A percentile compares a stretch with the other conserved stretches of the same genome.
Conservation (phyloP, 2,329 filamentous ascomycete genomes). For the Helicocarpus griseus region DNA sequence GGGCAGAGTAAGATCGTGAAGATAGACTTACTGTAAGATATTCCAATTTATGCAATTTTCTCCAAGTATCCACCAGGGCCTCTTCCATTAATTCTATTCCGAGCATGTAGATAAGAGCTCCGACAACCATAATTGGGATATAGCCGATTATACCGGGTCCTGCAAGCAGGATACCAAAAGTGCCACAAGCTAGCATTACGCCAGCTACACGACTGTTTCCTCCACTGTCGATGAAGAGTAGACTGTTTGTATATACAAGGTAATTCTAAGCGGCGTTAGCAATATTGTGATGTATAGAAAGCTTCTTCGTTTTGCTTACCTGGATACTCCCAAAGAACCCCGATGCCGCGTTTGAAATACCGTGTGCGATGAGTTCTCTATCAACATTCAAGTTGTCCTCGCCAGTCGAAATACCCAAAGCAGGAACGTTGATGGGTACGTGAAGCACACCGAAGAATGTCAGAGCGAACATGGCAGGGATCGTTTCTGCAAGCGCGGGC, state of each 20-base stretch:
- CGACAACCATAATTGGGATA: constrained; percentile 95
- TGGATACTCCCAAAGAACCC: constrained; percentile 79
- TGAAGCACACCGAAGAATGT: constrained; percentile 97
- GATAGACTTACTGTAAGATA: constrained; percentile 64
- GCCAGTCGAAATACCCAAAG: constrained; percentile 77
- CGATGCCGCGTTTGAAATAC: constrained; percentile 84
- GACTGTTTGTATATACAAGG: constrained; percentile 91
- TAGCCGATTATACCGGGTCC: constrained; percentile 84
- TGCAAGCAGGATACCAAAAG: constrained; percentile 70
- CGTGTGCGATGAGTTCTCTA: constrained; percentile 82
- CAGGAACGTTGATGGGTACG: constrained; percentile 95
- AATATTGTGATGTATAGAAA: background rate
- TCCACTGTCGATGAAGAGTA: constrained; percentile 92
- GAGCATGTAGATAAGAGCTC: constrained; percentile 85
- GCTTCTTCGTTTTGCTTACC: constrained; percentile 24
- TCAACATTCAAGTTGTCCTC: constrained; percentile 91
- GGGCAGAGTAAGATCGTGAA: background rate
- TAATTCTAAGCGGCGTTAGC: constrained; percentile 59
- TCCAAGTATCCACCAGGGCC: constrained; percentile 78
- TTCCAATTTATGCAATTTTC: constrained; percentile 76
- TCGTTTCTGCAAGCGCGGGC: constrained; percentile 68
- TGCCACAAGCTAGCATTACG: constrained; percentile 69
- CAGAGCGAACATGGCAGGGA: constrained; percentile 91
- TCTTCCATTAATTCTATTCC: constrained; percentile 87
- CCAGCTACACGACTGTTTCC: constrained; percentile 81